Base-by-base conservation (phyloP, 164 flowering plant species). In the Nymphaea thermarum region DNA sequence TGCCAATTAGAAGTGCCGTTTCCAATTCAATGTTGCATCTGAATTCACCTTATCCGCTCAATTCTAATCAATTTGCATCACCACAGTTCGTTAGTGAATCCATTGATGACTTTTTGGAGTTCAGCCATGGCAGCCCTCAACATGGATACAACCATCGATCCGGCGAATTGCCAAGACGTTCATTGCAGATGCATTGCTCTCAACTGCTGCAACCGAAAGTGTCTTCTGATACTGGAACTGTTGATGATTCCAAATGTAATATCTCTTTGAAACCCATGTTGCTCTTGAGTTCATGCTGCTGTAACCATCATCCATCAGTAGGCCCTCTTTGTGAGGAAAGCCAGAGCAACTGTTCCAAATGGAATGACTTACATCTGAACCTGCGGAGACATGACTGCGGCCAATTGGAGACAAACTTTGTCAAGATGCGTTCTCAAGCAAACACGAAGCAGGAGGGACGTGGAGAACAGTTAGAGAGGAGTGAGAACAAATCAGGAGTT, bases 1-100 rank as follows among this genome's bases (percentile, higher is more conserved):
- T 66, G 7, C 75, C 70, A 14, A 76, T 65, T 44, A 75, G 77
- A 64, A 74, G 65, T 60, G n/a, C 64, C 5, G 62, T 62, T 25
- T 25, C 36, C 36, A 25, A 25, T 25, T 25, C 36, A 25, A 25
- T 25, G 36, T 25, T 25, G 36, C 36, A 25, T 25, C 36, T 25
- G 36, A 0, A 25, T 25, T 25, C 36, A 25, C 36, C 36, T 25
- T 25, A 25, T 25, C 36, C 36, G 36, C 36, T 25, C 36, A 25
- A 25, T 25, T 25, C 36, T 25, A 25, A 25, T 25, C 36, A 25
- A 25, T 25, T 25, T 25, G 36, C 36, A 25, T 25, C 36, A 1
- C 36, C 36, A 25, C 36, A 25, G 60, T 71, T 78, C 14, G 57
- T 51, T 51, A 10, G 14, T 51, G 57, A 51, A 51, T 51, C 57